Evolutionary conservation across 2,329 filamentous ascomycete genomes (phyloP), one percentile per base, ranked within the genome.

Genomic region (Oidium heveae): DNA sequence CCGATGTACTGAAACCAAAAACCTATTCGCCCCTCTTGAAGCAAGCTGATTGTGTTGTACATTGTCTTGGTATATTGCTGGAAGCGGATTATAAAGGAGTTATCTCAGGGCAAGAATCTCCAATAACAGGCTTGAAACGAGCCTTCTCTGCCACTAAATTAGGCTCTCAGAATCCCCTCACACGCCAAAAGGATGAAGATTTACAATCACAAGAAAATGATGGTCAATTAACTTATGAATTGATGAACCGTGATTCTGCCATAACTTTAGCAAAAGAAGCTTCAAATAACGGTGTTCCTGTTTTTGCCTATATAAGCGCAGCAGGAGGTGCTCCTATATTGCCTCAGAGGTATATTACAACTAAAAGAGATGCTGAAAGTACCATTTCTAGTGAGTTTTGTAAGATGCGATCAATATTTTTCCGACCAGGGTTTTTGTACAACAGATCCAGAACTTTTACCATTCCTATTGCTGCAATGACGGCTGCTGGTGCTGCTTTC

Each of bases 21-120:
- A 84, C 84, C 18, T 98, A 95, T 70, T 77, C 76, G 9, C 71
- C 81, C 0, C 76, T 89, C 51, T 77, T 98, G 58, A 75, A 78
- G 60, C 78, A 76, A 55, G 85, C 87, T 57, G 79, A 86, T 66
- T 88, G 80, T 55, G 88, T 96, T 28, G 82, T 98, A 50, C 91
- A 98, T 72, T 86, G 76, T 63, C 88, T 96, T 82, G 91, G 91
- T 10, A 95, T 98, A 62, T 74, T 98, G 18, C 77, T 98, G 10
- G 91, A 98, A 71, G 87, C 88, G 52, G 91, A 98, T 71, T 98
- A 98, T 77, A 98, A 98, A 69, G 84, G 84, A 61, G 82, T 94
- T 16, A 66, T 98, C 28, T 82, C 79, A 20, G 91, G 91, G 53
- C 79, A 77, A 57, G 88, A 94, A 63, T 86, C 84, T 0, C 79